Conservation (phyloP, 2,329 filamentous ascomycete genomes). For the Coleophoma crateriformis region DNA sequence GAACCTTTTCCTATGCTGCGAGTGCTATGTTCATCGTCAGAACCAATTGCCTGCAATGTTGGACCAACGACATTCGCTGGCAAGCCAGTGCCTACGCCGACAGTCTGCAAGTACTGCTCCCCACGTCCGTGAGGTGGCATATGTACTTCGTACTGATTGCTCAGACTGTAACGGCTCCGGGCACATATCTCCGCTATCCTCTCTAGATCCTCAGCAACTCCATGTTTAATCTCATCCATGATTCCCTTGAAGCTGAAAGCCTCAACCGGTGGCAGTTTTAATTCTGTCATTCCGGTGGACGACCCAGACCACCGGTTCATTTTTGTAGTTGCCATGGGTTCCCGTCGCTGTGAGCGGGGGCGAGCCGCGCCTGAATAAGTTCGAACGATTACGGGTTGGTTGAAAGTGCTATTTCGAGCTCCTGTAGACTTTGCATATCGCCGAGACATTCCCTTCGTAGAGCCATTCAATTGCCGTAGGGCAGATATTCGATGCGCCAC, state of each 20-base stretch:
- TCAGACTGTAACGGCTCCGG: constrained; percentile 57
- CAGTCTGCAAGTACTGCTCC: constrained; percentile 34
- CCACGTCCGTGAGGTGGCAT: constrained; percentile 57
- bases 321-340: constrained; percentile 20
- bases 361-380: constrained; percentile 50
- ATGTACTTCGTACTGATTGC: constrained; percentile 63
- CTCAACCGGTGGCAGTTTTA: constrained; percentile 54
- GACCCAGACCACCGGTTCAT: constrained; percentile 16
- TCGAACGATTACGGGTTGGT: constrained; percentile 60
- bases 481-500: constrained; percentile 53
- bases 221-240: constrained; percentile 46
- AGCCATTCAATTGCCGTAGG: constrained; percentile 49
- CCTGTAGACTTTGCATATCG: constrained; percentile 52
- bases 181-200: constrained; percentile 64
- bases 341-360: constrained; percentile 24
- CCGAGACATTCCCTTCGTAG: constrained; percentile 14
- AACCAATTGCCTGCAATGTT: constrained; percentile 51
- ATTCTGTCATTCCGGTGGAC: constrained; percentile 18
- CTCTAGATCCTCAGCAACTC: constrained; percentile 52
- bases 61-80: constrained; percentile 35
- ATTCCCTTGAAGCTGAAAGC: constrained; percentile 62
- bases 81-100: constrained; percentile 14
- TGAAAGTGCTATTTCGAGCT: constrained; percentile 50
- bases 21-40: constrained; percentile 45
- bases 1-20: constrained; percentile 15